These are phyloP conservation scores for Viridothelium virens DNA, from an alignment of 495 filamentous ascomycete genomes.

Conservation along the genomic window DNA sequence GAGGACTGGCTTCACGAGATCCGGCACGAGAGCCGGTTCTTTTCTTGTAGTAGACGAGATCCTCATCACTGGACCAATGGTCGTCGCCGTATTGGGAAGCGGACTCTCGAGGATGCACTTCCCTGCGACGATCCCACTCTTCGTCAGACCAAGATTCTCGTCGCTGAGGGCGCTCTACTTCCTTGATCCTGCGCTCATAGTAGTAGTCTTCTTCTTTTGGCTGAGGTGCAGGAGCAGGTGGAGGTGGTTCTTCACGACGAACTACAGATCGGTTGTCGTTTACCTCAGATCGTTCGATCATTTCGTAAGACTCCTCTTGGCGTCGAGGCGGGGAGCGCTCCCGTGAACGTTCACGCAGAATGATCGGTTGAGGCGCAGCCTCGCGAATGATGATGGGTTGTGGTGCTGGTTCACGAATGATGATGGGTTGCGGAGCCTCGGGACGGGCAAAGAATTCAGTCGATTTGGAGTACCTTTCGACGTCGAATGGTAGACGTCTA, in stretches of 20 bases:
- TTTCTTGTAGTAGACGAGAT: conserved; percentile 51
- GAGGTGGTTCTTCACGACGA: conserved; percentile 31
- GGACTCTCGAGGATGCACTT: conserved; percentile 52
- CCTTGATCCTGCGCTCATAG: conserved; percentile 52
- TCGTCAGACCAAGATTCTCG: conserved; percentile 41
- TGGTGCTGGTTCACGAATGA: conserved; percentile 58
- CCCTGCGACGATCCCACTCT: conserved; percentile 44
- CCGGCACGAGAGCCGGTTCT: conserved; percentile 35
- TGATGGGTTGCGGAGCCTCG: conserved; percentile 49
- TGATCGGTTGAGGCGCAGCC: conserved; percentile 58
- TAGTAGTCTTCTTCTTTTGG: conserved; percentile 55
- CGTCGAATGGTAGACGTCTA: conserved; percentile 35
- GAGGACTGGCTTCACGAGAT: conserved; percentile 50
- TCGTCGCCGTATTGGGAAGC: conserved; percentile 45
- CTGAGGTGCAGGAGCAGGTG: conserved; percentile 32
- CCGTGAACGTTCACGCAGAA: conserved; percentile 43
- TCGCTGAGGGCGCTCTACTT: conserved; percentile 34
- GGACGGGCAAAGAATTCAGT: conserved; percentile 59
- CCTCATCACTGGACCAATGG: conserved; percentile 51
- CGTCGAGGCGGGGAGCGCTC: conserved; percentile 18
- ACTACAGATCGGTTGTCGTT: conserved; percentile 42
- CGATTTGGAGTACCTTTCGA: conserved; percentile 58
- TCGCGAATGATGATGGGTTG: conserved; percentile 70
- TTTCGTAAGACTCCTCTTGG: conserved; percentile 46
- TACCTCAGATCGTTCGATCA: conserved; percentile 58